Percentiles rank a stretch among this genome's conserved stretches.
phyloP scores from a whole-genome alignment of 768 basidiomycete genomes.

The Podaxis mareebaensis region DNA sequence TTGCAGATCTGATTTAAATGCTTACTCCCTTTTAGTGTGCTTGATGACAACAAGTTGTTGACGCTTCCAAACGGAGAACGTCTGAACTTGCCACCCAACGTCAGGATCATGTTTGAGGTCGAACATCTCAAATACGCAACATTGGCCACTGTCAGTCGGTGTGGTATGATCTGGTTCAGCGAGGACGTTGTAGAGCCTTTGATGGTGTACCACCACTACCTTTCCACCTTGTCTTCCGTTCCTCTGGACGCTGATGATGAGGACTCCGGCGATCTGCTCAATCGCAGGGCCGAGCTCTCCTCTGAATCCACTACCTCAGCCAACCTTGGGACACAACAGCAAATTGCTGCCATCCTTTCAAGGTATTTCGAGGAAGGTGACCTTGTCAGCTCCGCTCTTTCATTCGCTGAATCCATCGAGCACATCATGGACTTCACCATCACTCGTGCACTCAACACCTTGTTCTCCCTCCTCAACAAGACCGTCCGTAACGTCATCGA shows the following conservation, averaged over 20 bases:
- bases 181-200: slow-evolving; percentile 89
- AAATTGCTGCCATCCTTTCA: slow-evolving; percentile 72
- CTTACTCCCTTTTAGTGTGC: slow-evolving; percentile 60
- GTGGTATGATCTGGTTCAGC: slow-evolving; percentile 99
- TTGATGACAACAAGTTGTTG: slow-evolving; percentile 97
- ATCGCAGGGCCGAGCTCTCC: slow-evolving; percentile 56
- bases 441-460: slow-evolving; percentile 89
- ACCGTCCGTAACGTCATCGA: slow-evolving; percentile 91
- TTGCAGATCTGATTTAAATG: slow-evolving; percentile 7
- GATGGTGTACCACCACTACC: slow-evolving; percentile 92
- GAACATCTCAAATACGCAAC: slow-evolving; percentile 98
- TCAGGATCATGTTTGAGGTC: slow-evolving; percentile 99
- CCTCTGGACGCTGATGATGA: slow-evolving; percentile 92
- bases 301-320: slow-evolving; percentile 55
- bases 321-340: slow-evolving; percentile 73
- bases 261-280: slow-evolving; percentile 58
- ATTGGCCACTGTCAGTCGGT: slow-evolving; percentile 97
- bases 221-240: slow-evolving; percentile 69
- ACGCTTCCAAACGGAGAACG: slow-evolving; percentile 98
- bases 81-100: slow-evolving; percentile 93
- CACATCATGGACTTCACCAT: slow-evolving; percentile 99
- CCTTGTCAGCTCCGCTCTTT: slow-evolving; percentile 76
- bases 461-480: slow-evolving; percentile 98
- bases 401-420: slow-evolving; percentile 80
- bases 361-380: slow-evolving; percentile 83